phyloP scores from a whole-genome alignment of 1,139 yeast species.

The Hyphopichia burtonii region DNA sequence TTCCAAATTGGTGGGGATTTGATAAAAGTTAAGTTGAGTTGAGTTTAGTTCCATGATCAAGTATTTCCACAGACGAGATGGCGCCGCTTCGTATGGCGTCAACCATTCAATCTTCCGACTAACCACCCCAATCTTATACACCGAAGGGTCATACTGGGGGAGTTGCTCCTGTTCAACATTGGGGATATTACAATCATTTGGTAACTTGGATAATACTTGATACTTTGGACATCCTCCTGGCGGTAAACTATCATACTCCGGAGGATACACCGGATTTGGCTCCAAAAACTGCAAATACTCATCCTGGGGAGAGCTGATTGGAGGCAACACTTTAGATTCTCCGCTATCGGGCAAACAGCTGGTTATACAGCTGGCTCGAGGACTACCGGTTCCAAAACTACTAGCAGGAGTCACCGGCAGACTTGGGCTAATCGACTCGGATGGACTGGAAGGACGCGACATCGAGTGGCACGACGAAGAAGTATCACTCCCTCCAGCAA shows the following conservation, averaged over 20 bases:
- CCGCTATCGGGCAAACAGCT: no score
- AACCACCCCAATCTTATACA: conserved; percentile 52
- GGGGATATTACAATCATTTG: not conserved
- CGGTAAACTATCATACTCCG: conserved; percentile 41
- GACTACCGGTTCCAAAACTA: not conserved
- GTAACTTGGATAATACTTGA: conserved; percentile 42
- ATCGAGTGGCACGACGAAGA: not conserved
- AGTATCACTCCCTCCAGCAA: not conserved
- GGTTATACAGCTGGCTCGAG: not conserved
- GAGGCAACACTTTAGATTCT: not conserved
- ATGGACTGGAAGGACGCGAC: not conserved
- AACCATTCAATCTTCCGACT: conserved; percentile 64
- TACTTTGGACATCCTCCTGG: conserved; percentile 52
- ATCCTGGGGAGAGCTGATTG: conserved; percentile 9
- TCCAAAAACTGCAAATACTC: conserved; percentile 43
- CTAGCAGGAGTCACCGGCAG: conserved; percentile 1
- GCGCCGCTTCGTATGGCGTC: conserved; percentile 63
- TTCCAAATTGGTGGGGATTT: conserved; percentile 36
- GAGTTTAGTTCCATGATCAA: conserved; percentile 67
- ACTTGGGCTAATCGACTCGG: not conserved
- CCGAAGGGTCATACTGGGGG: conserved; percentile 50
- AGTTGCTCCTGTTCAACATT: conserved; percentile 30
- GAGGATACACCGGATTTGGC: conserved; percentile 52
- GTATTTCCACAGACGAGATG: conserved; percentile 62
- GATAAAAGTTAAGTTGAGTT: conserved; percentile 68